Percentiles rank a stretch among this genome's conserved stretches.
These are phyloP conservation scores for Leptodermis oblonga DNA, from an alignment of 257 asterid species.

Conservation along the genomic window DNA sequence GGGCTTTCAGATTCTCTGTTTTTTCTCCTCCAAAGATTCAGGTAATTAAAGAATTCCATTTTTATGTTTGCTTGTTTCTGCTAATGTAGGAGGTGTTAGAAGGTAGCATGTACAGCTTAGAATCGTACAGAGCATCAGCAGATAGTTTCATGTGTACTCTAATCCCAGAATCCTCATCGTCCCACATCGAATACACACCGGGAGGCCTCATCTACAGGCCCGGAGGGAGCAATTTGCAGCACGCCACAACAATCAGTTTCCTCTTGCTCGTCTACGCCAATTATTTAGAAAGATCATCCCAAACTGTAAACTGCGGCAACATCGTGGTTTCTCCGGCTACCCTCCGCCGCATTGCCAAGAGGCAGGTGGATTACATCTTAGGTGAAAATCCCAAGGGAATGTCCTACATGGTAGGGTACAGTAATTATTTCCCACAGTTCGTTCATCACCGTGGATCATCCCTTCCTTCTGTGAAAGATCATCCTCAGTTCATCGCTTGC, in stretches of 20 bases:
- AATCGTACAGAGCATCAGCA: slow-evolving; percentile 84
- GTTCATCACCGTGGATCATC: slow-evolving; percentile 94
- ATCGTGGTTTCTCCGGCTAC: slow-evolving; percentile 40
- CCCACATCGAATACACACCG: slow-evolving; percentile 67
- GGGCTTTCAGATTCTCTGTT: background rate
- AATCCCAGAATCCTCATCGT: slow-evolving; percentile 73
- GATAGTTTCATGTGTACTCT: slow-evolving; percentile 93
- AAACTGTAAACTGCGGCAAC: slow-evolving; percentile 60
- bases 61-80: background rate
- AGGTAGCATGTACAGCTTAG: slow-evolving; percentile 47
- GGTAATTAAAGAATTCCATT: background rate
- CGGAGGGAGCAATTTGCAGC: slow-evolving; percentile 96
- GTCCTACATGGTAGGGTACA: slow-evolving; percentile 97
- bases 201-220: slow-evolving; percentile 91
- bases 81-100: slow-evolving; percentile 74
- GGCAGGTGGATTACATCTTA: slow-evolving; percentile 73
- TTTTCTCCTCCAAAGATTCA: background rate
- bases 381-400: slow-evolving; percentile 93
- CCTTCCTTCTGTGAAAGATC: slow-evolving; percentile 61
- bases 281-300: slow-evolving; percentile 60
- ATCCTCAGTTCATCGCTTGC: slow-evolving; percentile 57
- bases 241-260: slow-evolving; percentile 73
- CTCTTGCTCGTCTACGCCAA: slow-evolving; percentile 77
- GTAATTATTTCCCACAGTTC: slow-evolving; percentile 54
- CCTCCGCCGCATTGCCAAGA: slow-evolving; percentile 63